These are phyloP conservation scores for Solanum pimpinellifolium DNA, from an alignment of 257 asterid species.

Conservation along the genomic window DNA sequence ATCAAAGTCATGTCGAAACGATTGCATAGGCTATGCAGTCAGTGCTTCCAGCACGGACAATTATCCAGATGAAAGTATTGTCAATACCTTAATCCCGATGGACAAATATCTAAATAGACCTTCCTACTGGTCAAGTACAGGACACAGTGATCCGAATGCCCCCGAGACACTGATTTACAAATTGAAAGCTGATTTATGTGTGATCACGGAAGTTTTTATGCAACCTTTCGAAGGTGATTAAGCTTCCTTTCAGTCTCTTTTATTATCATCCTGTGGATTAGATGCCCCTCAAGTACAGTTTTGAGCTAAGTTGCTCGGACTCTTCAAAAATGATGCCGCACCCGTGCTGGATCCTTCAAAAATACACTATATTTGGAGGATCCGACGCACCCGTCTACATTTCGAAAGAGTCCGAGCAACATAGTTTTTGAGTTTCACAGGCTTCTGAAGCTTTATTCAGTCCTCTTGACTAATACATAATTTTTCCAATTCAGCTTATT, in stretches of 20 bases:
- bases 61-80: conserved; percentile 64
- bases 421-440: neutral
- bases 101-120: conserved; percentile 37
- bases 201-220: conserved; percentile 52
- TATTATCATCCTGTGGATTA: neutral
- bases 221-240: conserved; percentile 77
- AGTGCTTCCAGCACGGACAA: conserved; percentile 86
- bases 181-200: conserved; percentile 49
- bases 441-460: neutral
- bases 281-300: neutral
- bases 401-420: too few relatives aligned
- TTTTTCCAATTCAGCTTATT: conserved; percentile 42
- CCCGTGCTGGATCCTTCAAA: too few relatives aligned
- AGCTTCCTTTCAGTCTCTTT: neutral
- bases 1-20: conserved; percentile 22
- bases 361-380: too few relatives aligned
- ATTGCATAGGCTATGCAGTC: conserved; percentile 55
- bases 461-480: neutral
- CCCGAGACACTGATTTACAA: conserved; percentile 73
- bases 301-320: neutral
- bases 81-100: conserved; percentile 54
- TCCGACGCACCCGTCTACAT: too few relatives aligned
- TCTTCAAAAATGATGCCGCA: too few relatives aligned
- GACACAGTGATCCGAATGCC: conserved; percentile 50
- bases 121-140: conserved; percentile 90